phyloP scores from a whole-genome alignment of 352 stramenopile genomes.

The Phytophthora quininea region DNA sequence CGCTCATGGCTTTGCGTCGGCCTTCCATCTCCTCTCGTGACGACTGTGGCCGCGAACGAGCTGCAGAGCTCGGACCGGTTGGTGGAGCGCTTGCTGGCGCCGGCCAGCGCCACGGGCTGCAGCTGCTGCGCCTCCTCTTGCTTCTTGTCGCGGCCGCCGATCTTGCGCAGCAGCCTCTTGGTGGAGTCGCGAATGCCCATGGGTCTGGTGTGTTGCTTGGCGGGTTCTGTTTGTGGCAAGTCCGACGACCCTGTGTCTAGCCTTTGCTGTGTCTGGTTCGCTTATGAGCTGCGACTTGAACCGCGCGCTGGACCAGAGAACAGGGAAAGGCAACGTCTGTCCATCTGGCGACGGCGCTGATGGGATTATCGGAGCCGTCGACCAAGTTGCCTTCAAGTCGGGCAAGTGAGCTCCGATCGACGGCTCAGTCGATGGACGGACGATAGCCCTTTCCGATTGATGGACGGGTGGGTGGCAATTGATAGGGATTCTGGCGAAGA shows the following conservation, averaged over 20 bases:
- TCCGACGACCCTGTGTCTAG: background rate
- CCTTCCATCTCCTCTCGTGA: conserved; percentile 45
- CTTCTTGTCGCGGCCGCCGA: conserved; percentile 54
- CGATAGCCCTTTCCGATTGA: too few species aligned
- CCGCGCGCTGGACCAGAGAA: conserved; percentile 4
- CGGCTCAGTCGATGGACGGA: too few species aligned
- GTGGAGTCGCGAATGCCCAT: conserved; percentile 61
- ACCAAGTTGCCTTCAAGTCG: background rate
- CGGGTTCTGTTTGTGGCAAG: conserved; percentile 1
- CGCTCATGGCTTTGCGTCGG: conserved; percentile 60
- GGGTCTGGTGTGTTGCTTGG: conserved; percentile 3
- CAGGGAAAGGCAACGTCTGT: conserved; percentile 33
- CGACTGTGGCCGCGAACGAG: conserved; percentile 58
- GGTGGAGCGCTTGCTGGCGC: conserved; percentile 60
- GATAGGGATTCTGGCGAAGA: too few species aligned
- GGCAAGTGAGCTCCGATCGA: background rate
- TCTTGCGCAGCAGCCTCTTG: conserved; percentile 51
- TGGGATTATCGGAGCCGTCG: background rate
- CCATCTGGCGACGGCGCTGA: conserved; percentile 17
- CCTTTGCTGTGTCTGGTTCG: background rate
- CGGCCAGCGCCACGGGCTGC: conserved; percentile 68
- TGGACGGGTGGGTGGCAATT: too few species aligned
- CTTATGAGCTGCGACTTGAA: background rate
- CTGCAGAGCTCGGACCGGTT: conserved; percentile 64
- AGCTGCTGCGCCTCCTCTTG: conserved; percentile 66